These are phyloP conservation scores for Cenococcum geophilum DNA, from an alignment of 495 filamentous ascomycete species.

Conservation along the genomic window DNA sequence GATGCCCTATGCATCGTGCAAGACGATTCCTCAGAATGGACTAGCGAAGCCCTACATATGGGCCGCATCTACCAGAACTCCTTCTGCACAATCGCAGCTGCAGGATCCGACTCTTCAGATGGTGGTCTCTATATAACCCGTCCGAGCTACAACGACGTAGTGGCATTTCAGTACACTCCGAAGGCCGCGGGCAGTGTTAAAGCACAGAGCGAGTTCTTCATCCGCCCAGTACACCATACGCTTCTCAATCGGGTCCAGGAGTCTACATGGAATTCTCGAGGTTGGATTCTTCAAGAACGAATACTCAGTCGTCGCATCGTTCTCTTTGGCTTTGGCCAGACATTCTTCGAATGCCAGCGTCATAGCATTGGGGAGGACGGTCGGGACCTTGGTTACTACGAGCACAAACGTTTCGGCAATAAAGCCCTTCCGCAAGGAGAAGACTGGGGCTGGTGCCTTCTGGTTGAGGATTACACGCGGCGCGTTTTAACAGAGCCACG, in stretches of 20 bases:
- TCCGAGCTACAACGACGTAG: no score
- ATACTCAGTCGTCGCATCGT: neutral
- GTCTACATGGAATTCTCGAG: neutral
- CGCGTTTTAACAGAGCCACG: neutral
- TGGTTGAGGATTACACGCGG: neutral
- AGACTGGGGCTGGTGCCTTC: neutral
- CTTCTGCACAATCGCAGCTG: neutral
- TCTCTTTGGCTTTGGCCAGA: neutral
- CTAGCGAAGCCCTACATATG: neutral
- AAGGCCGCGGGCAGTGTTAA: no score
- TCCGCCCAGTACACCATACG: no score
- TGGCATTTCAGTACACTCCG: no score
- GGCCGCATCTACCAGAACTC: neutral
- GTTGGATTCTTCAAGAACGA: neutral
- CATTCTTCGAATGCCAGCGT: conserved; percentile 1
- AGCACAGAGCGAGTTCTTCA: no score
- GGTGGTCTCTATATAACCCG: no score
- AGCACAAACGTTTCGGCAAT: neutral
- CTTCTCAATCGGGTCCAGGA: neutral
- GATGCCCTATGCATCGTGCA: conserved; percentile 4
- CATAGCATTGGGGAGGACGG: neutral
- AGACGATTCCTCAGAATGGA: neutral
- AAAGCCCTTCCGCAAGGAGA: neutral
- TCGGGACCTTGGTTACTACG: neutral
- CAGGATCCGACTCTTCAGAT: neutral